phyloP scores from a whole-genome alignment of 495 filamentous ascomycete species.

The Lineolata rhizophorae region DNA sequence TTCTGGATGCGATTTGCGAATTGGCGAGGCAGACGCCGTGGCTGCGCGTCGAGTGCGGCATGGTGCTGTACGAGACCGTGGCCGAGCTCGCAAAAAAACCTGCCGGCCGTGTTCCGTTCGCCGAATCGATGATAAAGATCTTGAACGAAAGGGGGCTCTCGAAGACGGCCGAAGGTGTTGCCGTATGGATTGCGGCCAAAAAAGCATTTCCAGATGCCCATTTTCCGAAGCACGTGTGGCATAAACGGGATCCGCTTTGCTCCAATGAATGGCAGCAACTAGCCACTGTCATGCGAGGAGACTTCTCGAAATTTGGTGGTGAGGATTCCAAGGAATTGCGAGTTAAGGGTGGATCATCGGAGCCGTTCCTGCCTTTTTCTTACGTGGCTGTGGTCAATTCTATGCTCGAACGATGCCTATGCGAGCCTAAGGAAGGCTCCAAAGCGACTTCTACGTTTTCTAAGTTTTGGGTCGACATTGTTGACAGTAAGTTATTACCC shows the following conservation, averaged over 20 bases:
- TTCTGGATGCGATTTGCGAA: slow-evolving; percentile 34
- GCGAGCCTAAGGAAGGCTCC: too few species aligned
- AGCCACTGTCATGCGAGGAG: slow-evolving; percentile 60
- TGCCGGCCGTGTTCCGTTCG: not conserved
- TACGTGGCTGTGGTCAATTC: too few species aligned
- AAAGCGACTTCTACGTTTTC: slow-evolving; percentile 25
- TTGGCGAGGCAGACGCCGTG: slow-evolving; percentile 50
- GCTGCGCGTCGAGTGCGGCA: slow-evolving; percentile 74
- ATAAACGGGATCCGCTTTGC: slow-evolving; percentile 44
- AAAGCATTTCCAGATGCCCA: slow-evolving; percentile 38
- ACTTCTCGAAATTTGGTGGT: slow-evolving; percentile 26
- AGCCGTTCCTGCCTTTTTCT: too few species aligned
- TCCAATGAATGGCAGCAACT: slow-evolving; percentile 36
- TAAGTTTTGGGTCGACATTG: slow-evolving; percentile 72
- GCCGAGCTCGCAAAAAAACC: slow-evolving; percentile 27
- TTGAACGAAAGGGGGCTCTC: not conserved
- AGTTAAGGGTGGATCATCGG: slow-evolving; percentile 4
- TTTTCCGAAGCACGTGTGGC: slow-evolving; percentile 53
- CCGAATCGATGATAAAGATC: not conserved
- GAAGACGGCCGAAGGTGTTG: slow-evolving; percentile 64
- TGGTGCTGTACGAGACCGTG: slow-evolving; percentile 33
- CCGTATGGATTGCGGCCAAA: slow-evolving; percentile 57
- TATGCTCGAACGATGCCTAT: too few species aligned
- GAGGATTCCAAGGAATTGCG: slow-evolving; percentile 22
- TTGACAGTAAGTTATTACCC: slow-evolving; percentile 46